Base-by-base conservation (phyloP, 73 alveolate species). In the Symbiodinium natans region DNA sequence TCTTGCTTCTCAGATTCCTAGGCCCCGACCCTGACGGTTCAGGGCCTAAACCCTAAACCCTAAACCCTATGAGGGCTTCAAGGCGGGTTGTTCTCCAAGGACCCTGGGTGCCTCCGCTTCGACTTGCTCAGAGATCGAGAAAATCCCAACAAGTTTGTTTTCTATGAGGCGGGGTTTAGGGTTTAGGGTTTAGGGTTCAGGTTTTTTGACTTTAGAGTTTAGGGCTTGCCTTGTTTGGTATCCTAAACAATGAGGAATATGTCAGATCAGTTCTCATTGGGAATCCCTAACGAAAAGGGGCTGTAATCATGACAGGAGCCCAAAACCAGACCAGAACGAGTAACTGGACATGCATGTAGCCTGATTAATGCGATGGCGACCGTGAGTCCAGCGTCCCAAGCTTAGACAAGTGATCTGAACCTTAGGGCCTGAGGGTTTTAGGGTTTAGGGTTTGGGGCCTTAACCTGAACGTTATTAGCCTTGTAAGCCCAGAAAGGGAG, bases 121-220 rank as follows among this genome's bases (percentile, higher is more conserved):
- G 95, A 88, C 86, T 75, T 88, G 43, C 86, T 88, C 73, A 23
- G 95, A 21, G 95, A 88, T 39, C 63, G 95, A 8, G 94, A 86
- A n/a, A 41, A 63, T 2, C 77, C 77, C 77, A 63, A 63, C 77
- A 63, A 63, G 77, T 63, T 63, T 34, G 77, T 63, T 23, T 63
- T 63, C 40, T 63, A 63, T 34, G 77, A 63, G 77, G 77, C 31
- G 2, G 5, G 75, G 75, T 25, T 17, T 27, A 17, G 40, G 77
- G 40, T 63, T 63, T 63, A 27, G 77, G 77, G 77, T 63, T 6
- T 63, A 2, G 36, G 77, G 77, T 17, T 0, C 34, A 59, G 38
- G 38, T n/a, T 59, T 19, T 15, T 15, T 2, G 74, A n/a, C 31
- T 63, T 21, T 27, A 63, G 77, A 34, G 77, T 63, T 21, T 63